Evolutionary conservation across 345 rosid species (phyloP).

Genomic region (Gossypium mustelinum): DNA sequence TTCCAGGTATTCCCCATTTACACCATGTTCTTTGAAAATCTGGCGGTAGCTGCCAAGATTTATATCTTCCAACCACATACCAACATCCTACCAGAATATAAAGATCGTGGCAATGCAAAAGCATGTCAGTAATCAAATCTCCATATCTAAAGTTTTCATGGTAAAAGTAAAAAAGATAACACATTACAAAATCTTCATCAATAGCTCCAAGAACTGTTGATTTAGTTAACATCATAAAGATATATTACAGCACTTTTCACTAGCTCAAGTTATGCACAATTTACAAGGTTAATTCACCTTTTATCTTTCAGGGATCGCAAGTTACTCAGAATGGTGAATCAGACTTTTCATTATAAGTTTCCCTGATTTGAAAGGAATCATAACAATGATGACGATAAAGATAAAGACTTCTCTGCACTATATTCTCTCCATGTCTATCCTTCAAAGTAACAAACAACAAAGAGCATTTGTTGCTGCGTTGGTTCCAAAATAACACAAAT

Average conservation of each 20-base stretch:
- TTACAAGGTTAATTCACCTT: background rate
- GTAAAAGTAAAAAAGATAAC: background rate
- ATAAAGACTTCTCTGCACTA: background rate
- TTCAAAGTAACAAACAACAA: background rate
- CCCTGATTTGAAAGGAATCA: background rate
- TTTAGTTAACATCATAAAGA: background rate
- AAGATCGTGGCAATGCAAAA: background rate
- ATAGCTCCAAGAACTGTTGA: background rate
- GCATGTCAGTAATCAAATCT: background rate
- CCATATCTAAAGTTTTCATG: background rate
- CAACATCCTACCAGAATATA: constrained; percentile 65
- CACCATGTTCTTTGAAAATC: constrained; percentile 84
- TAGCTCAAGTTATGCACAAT: background rate
- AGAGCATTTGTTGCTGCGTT: background rate
- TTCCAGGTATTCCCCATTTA: constrained; percentile 90
- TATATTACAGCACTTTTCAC: background rate
- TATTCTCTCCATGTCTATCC: background rate
- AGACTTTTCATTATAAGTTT: background rate
- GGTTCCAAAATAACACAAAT: background rate
- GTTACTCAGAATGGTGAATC: background rate
- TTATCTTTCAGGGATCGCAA: background rate
- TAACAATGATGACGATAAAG: background rate
- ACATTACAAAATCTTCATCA: background rate
- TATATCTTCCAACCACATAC: constrained; percentile 90
- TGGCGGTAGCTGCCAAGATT: constrained; percentile 84